These are phyloP conservation scores for Trichoderma sp. DNA, from an alignment of 2,329 filamentous ascomycete genomes.

Conservation along the genomic window DNA sequence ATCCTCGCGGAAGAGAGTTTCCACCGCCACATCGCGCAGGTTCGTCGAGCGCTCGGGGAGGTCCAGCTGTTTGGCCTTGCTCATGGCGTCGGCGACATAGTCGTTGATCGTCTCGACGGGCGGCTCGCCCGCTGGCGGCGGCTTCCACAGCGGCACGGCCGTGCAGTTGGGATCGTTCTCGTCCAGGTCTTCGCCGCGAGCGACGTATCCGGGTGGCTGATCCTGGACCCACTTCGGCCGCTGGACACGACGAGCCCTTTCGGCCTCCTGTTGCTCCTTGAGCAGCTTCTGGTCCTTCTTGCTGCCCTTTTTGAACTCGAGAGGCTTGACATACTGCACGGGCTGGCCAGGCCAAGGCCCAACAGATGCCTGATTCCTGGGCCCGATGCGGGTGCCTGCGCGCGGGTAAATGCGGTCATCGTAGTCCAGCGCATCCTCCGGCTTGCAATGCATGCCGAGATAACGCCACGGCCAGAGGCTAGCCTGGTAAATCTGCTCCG, in stretches of 20 bases:
- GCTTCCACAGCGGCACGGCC: conserved; percentile 75
- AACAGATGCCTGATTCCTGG: conserved; percentile 87
- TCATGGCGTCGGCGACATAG: conserved; percentile 73
- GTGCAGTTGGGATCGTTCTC: conserved; percentile 75
- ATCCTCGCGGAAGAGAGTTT: conserved; percentile 69
- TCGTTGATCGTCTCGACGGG: conserved; percentile 66
- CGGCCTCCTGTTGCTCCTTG: conserved; percentile 78
- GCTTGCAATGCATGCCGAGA: conserved; percentile 89
- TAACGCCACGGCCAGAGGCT: conserved; percentile 97
- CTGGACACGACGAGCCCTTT: conserved; percentile 76
- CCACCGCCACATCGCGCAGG: conserved; percentile 79
- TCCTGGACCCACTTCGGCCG: conserved; percentile 94
- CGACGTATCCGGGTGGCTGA: conserved; percentile 82
- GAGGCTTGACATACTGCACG: conserved; percentile 86
- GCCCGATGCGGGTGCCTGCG: conserved; percentile 88
- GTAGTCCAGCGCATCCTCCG: conserved; percentile 93
- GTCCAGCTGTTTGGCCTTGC: conserved; percentile 66
- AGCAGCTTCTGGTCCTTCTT: conserved; percentile 82
- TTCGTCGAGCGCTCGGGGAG: conserved; percentile 80
- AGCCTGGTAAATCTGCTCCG: conserved; percentile 88
- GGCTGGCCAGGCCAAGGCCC: conserved; percentile 82
- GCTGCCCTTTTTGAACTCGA: conserved; percentile 79
- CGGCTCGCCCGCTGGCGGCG: conserved; percentile 59
- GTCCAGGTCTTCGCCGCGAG: conserved; percentile 75
- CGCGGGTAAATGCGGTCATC: conserved; percentile 97